Evolutionary conservation across 768 basidiomycete genomes (phyloP).

Genomic region (Tulasnella sp.): DNA sequence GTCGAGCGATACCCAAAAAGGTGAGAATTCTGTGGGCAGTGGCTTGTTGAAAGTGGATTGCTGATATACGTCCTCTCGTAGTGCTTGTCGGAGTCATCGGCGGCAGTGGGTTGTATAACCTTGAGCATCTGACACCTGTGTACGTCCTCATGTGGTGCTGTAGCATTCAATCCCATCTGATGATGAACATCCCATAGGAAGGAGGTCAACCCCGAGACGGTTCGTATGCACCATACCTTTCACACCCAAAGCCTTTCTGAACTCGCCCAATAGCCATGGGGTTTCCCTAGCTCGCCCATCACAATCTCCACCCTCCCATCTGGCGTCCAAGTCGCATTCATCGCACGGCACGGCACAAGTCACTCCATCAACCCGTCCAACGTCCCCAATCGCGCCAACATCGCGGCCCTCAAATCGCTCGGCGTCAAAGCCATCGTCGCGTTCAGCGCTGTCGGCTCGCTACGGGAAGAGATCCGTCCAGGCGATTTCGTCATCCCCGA

Average conservation of each 20-base stretch:
- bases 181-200: slow-evolving; percentile 34
- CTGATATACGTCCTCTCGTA: slow-evolving; percentile 30
- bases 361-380: slow-evolving; percentile 69
- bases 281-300: slow-evolving; percentile 79
- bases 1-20: too few relatives aligned
- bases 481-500: slow-evolving; percentile 79
- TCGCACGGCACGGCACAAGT: slow-evolving; percentile 77
- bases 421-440: slow-evolving; percentile 83
- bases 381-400: slow-evolving; percentile 83
- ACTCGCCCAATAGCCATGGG: slow-evolving; percentile 66
- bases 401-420: slow-evolving; percentile 85
- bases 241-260: too few relatives aligned
- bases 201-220: slow-evolving; percentile 69
- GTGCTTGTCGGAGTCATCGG: slow-evolving; percentile 89
- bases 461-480: slow-evolving; percentile 84
- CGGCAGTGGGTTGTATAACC: slow-evolving; percentile 83
- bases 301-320: slow-evolving; percentile 82
- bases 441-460: slow-evolving; percentile 90
- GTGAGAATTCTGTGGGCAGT: too few relatives aligned
- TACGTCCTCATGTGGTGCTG: slow-evolving; percentile 32
- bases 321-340: slow-evolving; percentile 70
- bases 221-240: too few relatives aligned
- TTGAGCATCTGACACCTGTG: slow-evolving; percentile 83
- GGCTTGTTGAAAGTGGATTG: too few relatives aligned
- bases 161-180: background rate